phyloP scores from a whole-genome alignment of 202 grass and related monocot species.

The Dendrocalamus latiflorus region DNA sequence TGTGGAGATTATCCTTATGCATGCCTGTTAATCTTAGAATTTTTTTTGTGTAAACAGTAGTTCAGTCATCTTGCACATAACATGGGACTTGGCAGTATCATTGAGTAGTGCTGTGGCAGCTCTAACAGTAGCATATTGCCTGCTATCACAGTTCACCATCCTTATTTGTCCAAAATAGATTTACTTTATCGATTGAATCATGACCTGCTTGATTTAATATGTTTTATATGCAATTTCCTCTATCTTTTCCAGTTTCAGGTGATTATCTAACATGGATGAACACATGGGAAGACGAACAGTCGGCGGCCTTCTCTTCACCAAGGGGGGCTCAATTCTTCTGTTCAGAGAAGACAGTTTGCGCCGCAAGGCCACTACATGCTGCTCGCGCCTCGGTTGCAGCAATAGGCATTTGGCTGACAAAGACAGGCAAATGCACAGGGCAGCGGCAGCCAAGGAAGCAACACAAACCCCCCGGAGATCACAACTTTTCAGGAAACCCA shows the following conservation, averaged over 20 bases:
- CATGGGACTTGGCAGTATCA: not conserved
- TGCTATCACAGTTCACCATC: not conserved
- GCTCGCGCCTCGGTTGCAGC: slow-evolving; percentile 43
- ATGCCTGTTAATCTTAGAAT: not conserved
- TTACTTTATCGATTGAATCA: too few species aligned
- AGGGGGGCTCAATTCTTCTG: slow-evolving; percentile 68
- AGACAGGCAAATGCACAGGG: slow-evolving; percentile 20
- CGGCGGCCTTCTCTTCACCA: slow-evolving; percentile 73
- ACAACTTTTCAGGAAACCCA: slow-evolving; percentile 17
- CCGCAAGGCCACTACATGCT: slow-evolving; percentile 24
- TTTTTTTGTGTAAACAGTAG: not conserved
- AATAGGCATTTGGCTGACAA: slow-evolving; percentile 21
- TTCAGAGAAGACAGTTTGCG: slow-evolving; percentile 57
- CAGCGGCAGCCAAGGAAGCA: not conserved
- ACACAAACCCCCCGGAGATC: slow-evolving; percentile 8
- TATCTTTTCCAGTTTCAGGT: too few species aligned
- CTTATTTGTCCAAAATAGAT: not conserved
- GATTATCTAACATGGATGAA: slow-evolving; percentile 48
- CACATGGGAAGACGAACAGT: slow-evolving; percentile 78
- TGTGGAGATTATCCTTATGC: too few species aligned
- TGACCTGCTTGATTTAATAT: not conserved
- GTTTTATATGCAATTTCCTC: too few species aligned
- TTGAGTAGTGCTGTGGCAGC: not conserved
- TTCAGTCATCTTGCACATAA: not conserved
- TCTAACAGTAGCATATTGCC: not conserved